Conservation (phyloP, 2,329 filamentous ascomycete genomes). For the Botryosphaeria dothidea region DNA sequence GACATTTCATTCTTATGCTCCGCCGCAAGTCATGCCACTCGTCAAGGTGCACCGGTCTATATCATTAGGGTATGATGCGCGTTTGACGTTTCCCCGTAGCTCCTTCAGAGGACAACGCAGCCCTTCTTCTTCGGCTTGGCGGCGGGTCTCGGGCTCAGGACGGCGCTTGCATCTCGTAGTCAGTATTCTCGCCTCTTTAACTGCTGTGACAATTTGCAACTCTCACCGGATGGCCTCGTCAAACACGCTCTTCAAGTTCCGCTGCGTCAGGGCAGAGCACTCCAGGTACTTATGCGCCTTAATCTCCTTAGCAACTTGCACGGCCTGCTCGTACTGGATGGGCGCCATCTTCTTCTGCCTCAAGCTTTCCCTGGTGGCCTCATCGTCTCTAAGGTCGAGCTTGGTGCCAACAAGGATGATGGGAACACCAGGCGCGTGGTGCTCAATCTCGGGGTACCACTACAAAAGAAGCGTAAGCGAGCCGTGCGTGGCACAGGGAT, state of each 20-base stretch:
- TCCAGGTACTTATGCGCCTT: slow-evolving; percentile 96
- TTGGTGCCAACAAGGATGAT: slow-evolving; percentile 98
- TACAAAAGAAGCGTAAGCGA: slow-evolving; percentile 43
- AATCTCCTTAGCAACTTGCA: slow-evolving; percentile 89
- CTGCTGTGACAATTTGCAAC: not conserved
- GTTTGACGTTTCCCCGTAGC: slow-evolving; percentile 10
- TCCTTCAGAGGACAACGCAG: slow-evolving; percentile 31
- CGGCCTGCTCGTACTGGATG: slow-evolving; percentile 91
- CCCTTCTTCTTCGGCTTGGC: slow-evolving; percentile 30
- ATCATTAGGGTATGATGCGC: slow-evolving; percentile 17
- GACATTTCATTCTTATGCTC: slow-evolving; percentile 14
- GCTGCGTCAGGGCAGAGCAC: slow-evolving; percentile 94
- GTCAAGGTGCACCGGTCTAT: slow-evolving; percentile 18
- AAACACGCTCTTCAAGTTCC: slow-evolving; percentile 97
- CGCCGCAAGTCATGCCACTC: slow-evolving; percentile 16
- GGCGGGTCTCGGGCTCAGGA: slow-evolving; percentile 42
- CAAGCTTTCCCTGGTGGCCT: slow-evolving; percentile 76
- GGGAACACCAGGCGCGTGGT: slow-evolving; percentile 91
- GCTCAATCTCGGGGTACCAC: slow-evolving; percentile 98
- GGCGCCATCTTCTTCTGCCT: slow-evolving; percentile 93
- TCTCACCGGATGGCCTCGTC: slow-evolving; percentile 95
- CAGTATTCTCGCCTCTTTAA: not conserved
- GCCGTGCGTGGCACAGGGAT: slow-evolving; percentile 15
- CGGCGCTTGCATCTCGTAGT: slow-evolving; percentile 32
- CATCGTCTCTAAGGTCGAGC: slow-evolving; percentile 90